A percentile compares a stretch with the other conserved stretches of the same genome.
Conservation (phyloP, 768 basidiomycete species). For the Agaricus subrufescens region DNA sequence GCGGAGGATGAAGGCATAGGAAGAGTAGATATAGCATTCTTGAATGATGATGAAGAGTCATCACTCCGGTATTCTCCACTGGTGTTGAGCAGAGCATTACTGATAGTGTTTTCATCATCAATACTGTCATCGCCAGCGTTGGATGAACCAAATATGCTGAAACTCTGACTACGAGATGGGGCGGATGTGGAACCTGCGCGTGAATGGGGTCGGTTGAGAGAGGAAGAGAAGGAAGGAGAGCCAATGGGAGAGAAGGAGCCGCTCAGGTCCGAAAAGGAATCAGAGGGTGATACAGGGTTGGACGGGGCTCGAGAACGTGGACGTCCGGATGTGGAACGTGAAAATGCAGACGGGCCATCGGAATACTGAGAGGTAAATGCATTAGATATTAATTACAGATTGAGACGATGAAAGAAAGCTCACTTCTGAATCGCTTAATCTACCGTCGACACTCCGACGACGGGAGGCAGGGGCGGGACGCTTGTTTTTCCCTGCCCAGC, state of each 20-base stretch:
- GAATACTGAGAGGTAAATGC: constrained; percentile 6
- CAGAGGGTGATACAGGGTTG: constrained; percentile 58
- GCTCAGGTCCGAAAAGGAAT: constrained; percentile 18
- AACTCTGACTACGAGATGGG: constrained; percentile 7
- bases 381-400: not conserved
- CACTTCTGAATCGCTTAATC: constrained; percentile 75
- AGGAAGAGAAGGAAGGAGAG: constrained; percentile 34
- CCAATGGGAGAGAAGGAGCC: constrained; percentile 27
- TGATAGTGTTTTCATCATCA: constrained; percentile 22
- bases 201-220: constrained; percentile 59
- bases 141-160: constrained; percentile 16
- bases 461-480: constrained; percentile 64
- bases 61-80: constrained; percentile 19
- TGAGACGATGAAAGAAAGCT: constrained; percentile 15
- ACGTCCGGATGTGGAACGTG: constrained; percentile 34
- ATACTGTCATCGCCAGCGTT: constrained; percentile 11
- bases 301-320: constrained; percentile 61
- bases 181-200: constrained; percentile 45
- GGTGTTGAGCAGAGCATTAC: constrained; percentile 8
- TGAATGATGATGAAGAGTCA: constrained; percentile 26
- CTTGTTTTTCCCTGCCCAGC: constrained; percentile 48
- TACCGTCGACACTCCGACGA: constrained; percentile 73
- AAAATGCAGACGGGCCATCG: constrained; percentile 25
- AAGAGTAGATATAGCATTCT: constrained; percentile 45
- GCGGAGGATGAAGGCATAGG: constrained; percentile 52